phyloP scores from a whole-genome alignment of 1,284 basidiomycete species.

The Fomitopsis palustris region DNA sequence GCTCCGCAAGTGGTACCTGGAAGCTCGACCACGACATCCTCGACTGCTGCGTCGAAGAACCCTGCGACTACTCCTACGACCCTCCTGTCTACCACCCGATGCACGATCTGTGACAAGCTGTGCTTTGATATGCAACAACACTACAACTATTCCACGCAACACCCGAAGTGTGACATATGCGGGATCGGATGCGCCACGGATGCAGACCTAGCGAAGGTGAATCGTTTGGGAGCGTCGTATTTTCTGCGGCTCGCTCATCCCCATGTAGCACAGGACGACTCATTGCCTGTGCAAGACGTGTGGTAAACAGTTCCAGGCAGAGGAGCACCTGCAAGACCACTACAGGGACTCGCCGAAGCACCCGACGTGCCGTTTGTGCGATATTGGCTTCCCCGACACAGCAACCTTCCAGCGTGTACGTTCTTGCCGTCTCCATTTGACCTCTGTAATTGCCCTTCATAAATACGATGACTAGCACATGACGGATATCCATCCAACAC shows the following conservation, averaged over 20 bases:
- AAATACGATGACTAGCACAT: constrained; percentile 3
- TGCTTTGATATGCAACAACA: not conserved
- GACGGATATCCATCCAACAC: not conserved
- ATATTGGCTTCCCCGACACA: constrained; percentile 12
- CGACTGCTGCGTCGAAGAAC: not conserved
- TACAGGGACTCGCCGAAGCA: constrained; percentile 14
- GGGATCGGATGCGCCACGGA: not conserved
- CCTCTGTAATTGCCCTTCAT: no score
- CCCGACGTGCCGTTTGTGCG: constrained; percentile 14
- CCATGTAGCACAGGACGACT: no score
- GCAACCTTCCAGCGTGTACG: constrained; percentile 7
- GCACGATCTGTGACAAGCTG: not conserved
- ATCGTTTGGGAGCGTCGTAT: no score
- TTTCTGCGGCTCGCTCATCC: no score
- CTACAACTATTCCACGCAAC: not conserved
- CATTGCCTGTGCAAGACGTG: not conserved
- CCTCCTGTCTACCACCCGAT: not conserved
- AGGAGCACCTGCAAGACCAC: constrained; percentile 10
- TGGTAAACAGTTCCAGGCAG: not conserved
- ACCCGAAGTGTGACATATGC: not conserved
- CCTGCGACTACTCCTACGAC: not conserved
- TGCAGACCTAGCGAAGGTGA: not conserved
- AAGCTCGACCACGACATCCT: not conserved
- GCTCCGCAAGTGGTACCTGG: not conserved
- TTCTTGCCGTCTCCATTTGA: not conserved